Evolutionary conservation across 805 yeast genomes (phyloP).

Genomic region (Debaryomyces prosopidis): DNA sequence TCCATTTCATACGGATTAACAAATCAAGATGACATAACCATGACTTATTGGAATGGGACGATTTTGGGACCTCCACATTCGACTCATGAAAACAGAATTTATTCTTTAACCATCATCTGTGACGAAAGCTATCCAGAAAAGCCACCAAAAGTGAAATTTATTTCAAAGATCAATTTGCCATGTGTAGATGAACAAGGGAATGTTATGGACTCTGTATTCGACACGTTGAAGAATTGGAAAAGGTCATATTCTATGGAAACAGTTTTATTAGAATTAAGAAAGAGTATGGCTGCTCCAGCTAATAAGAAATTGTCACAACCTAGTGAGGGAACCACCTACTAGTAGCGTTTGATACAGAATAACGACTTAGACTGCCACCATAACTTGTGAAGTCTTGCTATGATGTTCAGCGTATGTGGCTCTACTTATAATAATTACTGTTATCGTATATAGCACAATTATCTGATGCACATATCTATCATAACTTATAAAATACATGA

Average conservation of each 20-base stretch:
- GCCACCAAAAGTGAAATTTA: slow-evolving; percentile 82
- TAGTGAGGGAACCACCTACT: slow-evolving; percentile 77
- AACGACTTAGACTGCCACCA: no score
- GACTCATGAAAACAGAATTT: slow-evolving; percentile 90
- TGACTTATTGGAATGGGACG: slow-evolving; percentile 98
- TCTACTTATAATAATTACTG: not conserved
- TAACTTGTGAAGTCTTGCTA: no score
- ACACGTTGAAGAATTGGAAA: slow-evolving; percentile 80
- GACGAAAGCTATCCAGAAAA: slow-evolving; percentile 83
- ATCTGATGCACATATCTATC: not conserved
- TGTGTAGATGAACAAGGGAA: slow-evolving; percentile 76
- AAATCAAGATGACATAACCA: slow-evolving; percentile 85
- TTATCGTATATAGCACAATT: not conserved
- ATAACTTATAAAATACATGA: not conserved
- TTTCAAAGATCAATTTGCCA: slow-evolving; percentile 85
- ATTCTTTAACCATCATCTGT: slow-evolving; percentile 77
- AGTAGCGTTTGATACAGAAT: slow-evolving; percentile 1
- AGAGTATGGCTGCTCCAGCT: slow-evolving; percentile 74
- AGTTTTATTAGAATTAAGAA: slow-evolving; percentile 83
- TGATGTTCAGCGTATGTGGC: no score
- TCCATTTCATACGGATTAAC: slow-evolving; percentile 93
- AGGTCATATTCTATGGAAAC: slow-evolving; percentile 91
- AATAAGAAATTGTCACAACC: slow-evolving; percentile 92
- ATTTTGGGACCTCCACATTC: slow-evolving; percentile 94
- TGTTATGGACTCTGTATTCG: slow-evolving; percentile 48